Conservation (phyloP, 306 rosid genomes). For the Trifolium pratense region DNA sequence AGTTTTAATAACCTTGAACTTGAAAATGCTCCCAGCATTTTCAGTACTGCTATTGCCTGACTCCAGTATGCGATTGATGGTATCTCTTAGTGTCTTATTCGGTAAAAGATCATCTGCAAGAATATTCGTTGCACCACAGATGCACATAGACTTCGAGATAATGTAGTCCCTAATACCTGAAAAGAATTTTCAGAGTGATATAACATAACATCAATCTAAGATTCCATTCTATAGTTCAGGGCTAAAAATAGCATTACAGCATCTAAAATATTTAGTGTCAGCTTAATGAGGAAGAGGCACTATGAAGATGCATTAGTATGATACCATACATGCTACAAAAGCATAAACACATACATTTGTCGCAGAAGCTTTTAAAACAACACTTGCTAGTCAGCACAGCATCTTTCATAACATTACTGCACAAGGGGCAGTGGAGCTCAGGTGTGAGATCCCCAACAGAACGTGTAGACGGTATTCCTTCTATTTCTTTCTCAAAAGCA, state of each 20-base stretch:
- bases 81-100: constrained; percentile 88
- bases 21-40: constrained; percentile 85
- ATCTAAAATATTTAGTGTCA: neutral
- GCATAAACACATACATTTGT: constrained; percentile 69
- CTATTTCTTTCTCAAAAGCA: constrained; percentile 97
- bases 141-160: constrained; percentile 74
- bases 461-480: constrained; percentile 94
- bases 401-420: constrained; percentile 97
- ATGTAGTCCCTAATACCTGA: constrained; percentile 88
- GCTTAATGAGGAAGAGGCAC: neutral
- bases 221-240: constrained; percentile 20
- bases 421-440: constrained; percentile 91
- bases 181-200: constrained; percentile 32
- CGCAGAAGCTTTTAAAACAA: constrained; percentile 94
- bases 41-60: constrained; percentile 97
- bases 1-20: constrained; percentile 77
- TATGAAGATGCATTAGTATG: neutral
- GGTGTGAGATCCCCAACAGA: constrained; percentile 96
- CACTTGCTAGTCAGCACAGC: constrained; percentile 99
- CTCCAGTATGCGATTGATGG: constrained; percentile 91
- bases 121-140: constrained; percentile 83
- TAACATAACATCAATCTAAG: constrained; percentile 6
- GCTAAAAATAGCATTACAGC: constrained; percentile 4
- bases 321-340: neutral
- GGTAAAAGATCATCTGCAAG: constrained; percentile 99